Base-by-base conservation (phyloP, 306 rosid species). In the Crataegus laevigata region DNA sequence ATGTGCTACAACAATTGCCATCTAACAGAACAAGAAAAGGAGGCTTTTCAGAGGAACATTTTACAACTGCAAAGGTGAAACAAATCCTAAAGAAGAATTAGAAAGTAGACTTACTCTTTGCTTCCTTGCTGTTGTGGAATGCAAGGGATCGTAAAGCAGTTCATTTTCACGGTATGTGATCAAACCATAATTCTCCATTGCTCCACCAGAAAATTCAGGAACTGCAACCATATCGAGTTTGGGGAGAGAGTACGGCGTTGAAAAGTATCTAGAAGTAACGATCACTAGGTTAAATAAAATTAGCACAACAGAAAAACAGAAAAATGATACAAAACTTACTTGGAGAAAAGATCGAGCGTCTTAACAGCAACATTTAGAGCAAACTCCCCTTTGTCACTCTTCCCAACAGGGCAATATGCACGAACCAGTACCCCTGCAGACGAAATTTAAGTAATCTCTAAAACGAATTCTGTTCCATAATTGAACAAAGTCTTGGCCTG, bases 111-210 rank as follows among this genome's bases (percentile, higher is more conserved):
- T 63, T 71, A 86, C 89, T 40, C 19, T 26, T 61, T 90, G 93
- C 76, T 88, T 88, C 54, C 36, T 81, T 28, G 84, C 76, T 42
- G 81, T 77, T 14, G 88, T 14, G 45, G 91, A 82, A 71, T 82
- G 75, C 79, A 78, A 54, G 11, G 74, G 82, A 84, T 87, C 85
- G n/a, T 71, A 77, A 68, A 90, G 90, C 64, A 90, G 66, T 0
- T 79, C 83, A 76, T 57, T 88, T 80, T 90, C 91, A 57, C 87
- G 79, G 50, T 88, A 88, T 74, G 75, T 54, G 66, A 88, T 82
- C 78, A 87, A 84, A 76, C 93, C 93, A 72, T 88, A 87, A 68
- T 90, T 90, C 81, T 90, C 91, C 93, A 90, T 88, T 22, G 93
- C 93, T 38, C 88, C 93, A 42, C 11, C 88, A 66, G 83, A 6